These are phyloP conservation scores for Linnemannia exigua DNA, from an alignment of 192 early-diverging fungal species.

Conservation along the genomic window DNA sequence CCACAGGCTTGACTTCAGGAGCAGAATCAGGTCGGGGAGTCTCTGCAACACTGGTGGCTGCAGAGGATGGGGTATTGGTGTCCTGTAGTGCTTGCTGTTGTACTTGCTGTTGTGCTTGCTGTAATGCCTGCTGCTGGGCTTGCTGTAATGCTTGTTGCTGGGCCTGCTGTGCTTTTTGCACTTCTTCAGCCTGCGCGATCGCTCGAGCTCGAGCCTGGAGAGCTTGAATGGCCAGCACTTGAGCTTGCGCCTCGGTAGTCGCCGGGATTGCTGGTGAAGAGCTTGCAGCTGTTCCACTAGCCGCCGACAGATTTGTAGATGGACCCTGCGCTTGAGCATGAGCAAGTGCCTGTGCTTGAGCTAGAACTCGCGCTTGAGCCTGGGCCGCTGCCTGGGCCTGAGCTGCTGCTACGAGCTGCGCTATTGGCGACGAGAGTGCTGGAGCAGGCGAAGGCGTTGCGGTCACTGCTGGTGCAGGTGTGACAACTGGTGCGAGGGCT, in stretches of 20 bases:
- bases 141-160: background rate
- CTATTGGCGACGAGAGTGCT: constrained; percentile 36
- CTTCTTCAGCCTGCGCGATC: constrained; percentile 8
- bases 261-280: background rate
- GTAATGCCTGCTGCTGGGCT: background rate
- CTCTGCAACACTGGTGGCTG: background rate
- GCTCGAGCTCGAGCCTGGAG: constrained; percentile 24
- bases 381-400: constrained; percentile 43
- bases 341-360: constrained; percentile 20
- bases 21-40: constrained; percentile 1
- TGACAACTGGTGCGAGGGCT: background rate
- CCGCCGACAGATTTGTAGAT: background rate
- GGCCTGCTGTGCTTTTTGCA: constrained; percentile 20
- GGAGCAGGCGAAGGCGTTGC: constrained; percentile 7
- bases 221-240: background rate
- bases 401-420: constrained; percentile 50
- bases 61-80: constrained; percentile 8
- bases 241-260: constrained; percentile 18
- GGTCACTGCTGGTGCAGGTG: background rate
- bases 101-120: background rate
- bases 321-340: background rate
- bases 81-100: background rate
- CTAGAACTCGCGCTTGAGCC: constrained; percentile 16
- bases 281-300: background rate
- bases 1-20: background rate